Percentiles rank a stretch among this genome's conserved stretches.
Conservation (phyloP, 108 stramenopile genomes). For the Nannochloropsis salina region DNA sequence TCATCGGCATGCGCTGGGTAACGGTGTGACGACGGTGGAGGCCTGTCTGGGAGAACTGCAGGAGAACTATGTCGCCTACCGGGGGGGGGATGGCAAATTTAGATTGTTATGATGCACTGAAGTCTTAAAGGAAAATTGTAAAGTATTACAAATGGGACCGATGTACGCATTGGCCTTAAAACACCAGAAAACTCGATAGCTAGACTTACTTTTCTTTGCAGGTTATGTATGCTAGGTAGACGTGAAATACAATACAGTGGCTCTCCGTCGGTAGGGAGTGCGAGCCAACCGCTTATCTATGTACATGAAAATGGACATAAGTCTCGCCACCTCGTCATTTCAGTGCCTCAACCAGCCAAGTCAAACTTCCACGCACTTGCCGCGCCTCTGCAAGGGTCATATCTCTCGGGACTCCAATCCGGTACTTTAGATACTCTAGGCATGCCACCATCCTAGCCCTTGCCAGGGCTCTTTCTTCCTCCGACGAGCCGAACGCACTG, state of each 20-base stretch:
- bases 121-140: no score
- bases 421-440: slow-evolving; percentile 5
- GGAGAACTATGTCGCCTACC: not conserved
- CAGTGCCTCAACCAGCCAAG: not conserved
- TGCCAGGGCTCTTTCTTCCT: not conserved
- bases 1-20: not conserved
- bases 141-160: no score
- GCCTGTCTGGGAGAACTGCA: not conserved
- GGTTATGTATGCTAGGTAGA: no score
- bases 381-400: not conserved
- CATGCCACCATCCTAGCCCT: slow-evolving; percentile 4
- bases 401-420: not conserved
- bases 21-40: not conserved
- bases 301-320: not conserved
- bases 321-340: not conserved
- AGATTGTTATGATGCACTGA: not conserved
- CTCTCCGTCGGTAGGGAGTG: no score
- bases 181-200: no score
- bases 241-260: no score
- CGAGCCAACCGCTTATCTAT: not conserved
- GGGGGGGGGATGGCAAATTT: not conserved
- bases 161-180: no score
- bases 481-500: not conserved
- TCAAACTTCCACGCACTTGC: not conserved
- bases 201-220: no score